Evolutionary conservation across 805 yeast species (phyloP), one percentile per base, ranked within the genome.

Genomic region (Wickerhamiella cacticola): DNA sequence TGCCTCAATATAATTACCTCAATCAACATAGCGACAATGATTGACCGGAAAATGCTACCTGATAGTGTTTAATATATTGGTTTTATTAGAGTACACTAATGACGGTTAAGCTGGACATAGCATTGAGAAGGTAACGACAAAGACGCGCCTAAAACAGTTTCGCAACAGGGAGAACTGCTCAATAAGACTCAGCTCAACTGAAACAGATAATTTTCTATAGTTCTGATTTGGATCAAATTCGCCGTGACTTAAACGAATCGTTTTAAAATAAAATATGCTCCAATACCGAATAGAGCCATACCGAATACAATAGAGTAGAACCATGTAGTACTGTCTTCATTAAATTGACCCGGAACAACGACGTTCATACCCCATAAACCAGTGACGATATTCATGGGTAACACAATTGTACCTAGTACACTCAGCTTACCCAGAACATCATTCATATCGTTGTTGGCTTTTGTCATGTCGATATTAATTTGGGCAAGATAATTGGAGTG

Each of bases 301-400:
- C 54, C 44, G 7, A 49, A 46, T 8, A 56, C 48, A 41, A 67
- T 66, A 8, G 64, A 54, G 55, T 73, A 76, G 60, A 83, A 82
- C 92, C 92, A 82, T 2, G 62, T 56, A 52, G 82, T 63, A 5
- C 77, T 72, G n/a, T 72, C 74, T 6, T 66, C 64, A 23, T 71
- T 74, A 29, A 42, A 44, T 62, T 89, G 97, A 0, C 98, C 98
- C 0, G 98, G 98, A 29, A 92, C 98, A 9, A 85, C 58, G 55
- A 92, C 94, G 67, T 92, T 92, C 98, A 92, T 92, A 49, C 98
- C 98, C 97, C 97, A 92, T 41, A 92, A 67, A 18, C 98, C 98
- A 0, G 98, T 92, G 19, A 92, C 81, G 48, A 92, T 85, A 61
- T 92, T 92, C 75, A 92, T 76, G 3, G 98, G 98, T 50, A 92